Evolutionary conservation across 345 rosid genomes (phyloP), one percentile per base, ranked within the genome.

Genomic region (Citrus inodora): DNA sequence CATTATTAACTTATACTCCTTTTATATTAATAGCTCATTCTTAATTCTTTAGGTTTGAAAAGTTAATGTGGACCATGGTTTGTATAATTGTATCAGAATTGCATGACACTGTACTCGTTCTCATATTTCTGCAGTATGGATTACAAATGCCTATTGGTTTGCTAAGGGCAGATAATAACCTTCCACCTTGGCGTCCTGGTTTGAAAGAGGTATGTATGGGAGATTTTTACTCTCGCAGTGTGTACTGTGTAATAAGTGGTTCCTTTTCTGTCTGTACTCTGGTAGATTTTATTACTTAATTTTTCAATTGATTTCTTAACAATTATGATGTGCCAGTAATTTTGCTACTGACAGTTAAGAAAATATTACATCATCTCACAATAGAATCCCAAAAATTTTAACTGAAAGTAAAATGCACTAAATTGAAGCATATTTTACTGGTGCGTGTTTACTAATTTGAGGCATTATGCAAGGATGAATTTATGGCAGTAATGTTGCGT

Each of bases 131-230:
- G 91, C 88, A 96, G 98, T 96, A 92, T 90, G 98, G 92, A 59
- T 78, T 96, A 48, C 94, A 91, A n/a, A 82, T 63, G 87, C 99
- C 97, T 7, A 59, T 94, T 84, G 94, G 90, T 83, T 87, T 96
- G 80, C 82, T 92, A 81, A 87, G 98, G 82, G 95, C 94, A 35
- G 99, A 96, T 85, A 96, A 96, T 78, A 96, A 92, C 80, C 88
- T 92, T 85, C 98, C 99, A 84, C 97, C 98, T 70, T 92, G 98
- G 99, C 98, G 95, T 78, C 82, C 90, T 27, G 93, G 92, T 65
- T 73, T 96, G 51, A 89, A 87, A 84, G 99, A 94, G 93, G 99
- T 92, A 91, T 71, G 32, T 63, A 63, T 53, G 27, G 35, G 60
- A 6, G 19, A 24, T 24, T 25, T 71, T 22, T 78, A 21, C 35